These are phyloP conservation scores for Pestalotiopsis sp. DNA, from an alignment of 2,329 filamentous ascomycete species.

Conservation along the genomic window DNA sequence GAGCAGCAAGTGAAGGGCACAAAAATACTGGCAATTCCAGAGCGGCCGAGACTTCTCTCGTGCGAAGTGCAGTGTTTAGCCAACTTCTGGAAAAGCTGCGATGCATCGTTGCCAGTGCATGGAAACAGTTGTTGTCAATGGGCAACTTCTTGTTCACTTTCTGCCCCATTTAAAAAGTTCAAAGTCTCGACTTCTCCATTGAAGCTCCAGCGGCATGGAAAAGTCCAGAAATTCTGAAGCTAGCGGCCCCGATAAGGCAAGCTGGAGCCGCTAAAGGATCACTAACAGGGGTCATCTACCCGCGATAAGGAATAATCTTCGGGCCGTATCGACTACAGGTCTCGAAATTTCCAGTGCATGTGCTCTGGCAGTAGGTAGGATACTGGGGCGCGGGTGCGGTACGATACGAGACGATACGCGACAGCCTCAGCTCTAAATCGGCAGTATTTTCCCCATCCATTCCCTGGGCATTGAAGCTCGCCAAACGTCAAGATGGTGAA, in stretches of 20 bases:
- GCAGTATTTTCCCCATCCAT: background rate
- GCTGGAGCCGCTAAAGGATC: background rate
- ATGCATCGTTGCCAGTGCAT: slow-evolving; percentile 38
- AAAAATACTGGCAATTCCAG: slow-evolving; percentile 50
- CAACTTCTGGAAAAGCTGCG: slow-evolving; percentile 44
- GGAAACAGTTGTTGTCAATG: background rate
- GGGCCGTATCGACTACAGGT: slow-evolving; percentile 11
- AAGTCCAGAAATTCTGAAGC: slow-evolving; percentile 1
- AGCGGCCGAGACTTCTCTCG: slow-evolving; percentile 37
- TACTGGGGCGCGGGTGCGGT: background rate
- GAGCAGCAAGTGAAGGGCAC: slow-evolving; percentile 44
- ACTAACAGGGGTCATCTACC: background rate
- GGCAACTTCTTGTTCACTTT: background rate
- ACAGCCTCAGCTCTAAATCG: slow-evolving; percentile 3
- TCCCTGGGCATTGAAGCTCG: slow-evolving; percentile 22
- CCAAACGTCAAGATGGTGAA: slow-evolving; percentile 35
- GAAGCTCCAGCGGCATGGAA: background rate
- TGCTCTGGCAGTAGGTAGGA: background rate
- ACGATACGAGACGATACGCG: background rate
- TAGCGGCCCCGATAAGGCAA: slow-evolving; percentile 1
- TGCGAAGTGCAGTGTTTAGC: slow-evolving; percentile 44
- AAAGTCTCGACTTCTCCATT: background rate
- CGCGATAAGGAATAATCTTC: slow-evolving; percentile 15
- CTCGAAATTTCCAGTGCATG: slow-evolving; percentile 14
- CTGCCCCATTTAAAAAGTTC: background rate